These are phyloP conservation scores for Trichophyton schoenleinii DNA, from an alignment of 2,329 filamentous ascomycete genomes.

Conservation along the genomic window DNA sequence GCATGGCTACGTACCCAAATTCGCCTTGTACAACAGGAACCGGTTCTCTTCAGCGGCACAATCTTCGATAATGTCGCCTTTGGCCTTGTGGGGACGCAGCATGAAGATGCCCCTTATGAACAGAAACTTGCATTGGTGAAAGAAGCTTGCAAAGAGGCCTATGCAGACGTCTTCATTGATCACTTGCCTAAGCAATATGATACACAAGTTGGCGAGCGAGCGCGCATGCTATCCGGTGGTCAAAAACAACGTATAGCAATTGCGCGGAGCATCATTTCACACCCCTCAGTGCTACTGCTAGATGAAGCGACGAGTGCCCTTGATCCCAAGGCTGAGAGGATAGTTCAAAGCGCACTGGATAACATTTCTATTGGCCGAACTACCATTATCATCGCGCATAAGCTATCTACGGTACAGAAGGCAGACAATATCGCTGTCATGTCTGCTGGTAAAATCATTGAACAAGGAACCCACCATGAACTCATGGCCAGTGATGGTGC, in stretches of 20 bases:
- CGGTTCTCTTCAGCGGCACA: conserved; percentile 67
- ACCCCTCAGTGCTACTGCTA: conserved; percentile 57
- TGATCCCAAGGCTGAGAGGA: conserved; percentile 18
- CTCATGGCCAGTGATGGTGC: conserved; percentile 23
- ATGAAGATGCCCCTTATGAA: conserved; percentile 22
- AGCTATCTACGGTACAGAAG: conserved; percentile 19
- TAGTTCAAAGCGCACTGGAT: conserved; percentile 18
- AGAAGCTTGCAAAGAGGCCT: conserved; percentile 43
- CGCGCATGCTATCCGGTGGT: conserved; percentile 19
- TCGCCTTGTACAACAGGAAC: conserved; percentile 75
- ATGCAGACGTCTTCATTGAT: conserved; percentile 46
- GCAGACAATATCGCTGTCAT: conserved; percentile 22
- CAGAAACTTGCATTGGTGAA: conserved; percentile 13
- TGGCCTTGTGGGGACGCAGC: conserved; percentile 36
- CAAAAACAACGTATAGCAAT: conserved; percentile 57
- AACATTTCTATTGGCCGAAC: conserved; percentile 15
- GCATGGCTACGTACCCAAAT: conserved; percentile 67
- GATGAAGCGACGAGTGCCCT: conserved; percentile 22
- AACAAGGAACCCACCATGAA: conserved; percentile 18
- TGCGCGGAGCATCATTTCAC: conserved; percentile 65
- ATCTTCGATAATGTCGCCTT: conserved; percentile 67
- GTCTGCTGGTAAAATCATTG: conserved; percentile 17
- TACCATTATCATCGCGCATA: conserved; percentile 20
- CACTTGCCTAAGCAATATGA: conserved; percentile 39
- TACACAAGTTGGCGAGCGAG: conserved; percentile 48